Evolutionary conservation across 2,329 filamentous ascomycete genomes (phyloP), one percentile per base, ranked within the genome.

Genomic region (Neonectria sp.): DNA sequence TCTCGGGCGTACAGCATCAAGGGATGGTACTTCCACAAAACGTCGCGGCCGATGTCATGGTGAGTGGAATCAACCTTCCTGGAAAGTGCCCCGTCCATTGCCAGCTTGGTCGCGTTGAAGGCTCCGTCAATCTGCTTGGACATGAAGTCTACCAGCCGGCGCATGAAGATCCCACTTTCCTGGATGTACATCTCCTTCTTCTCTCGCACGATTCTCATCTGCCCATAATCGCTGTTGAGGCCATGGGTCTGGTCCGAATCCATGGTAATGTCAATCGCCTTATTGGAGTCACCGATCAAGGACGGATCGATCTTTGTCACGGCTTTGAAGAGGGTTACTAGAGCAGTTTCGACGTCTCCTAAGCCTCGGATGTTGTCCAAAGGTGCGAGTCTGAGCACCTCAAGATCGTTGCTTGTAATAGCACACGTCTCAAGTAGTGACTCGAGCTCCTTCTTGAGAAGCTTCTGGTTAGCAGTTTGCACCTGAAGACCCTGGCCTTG

Each of bases 401-500:
- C 90, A 17, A 99, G 87, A 51, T 83, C 82, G 69, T 95, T 91
- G 46, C 89, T 85, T 5, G 94, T 95, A 64, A 98, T 97, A 12
- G 95, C 95, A 62, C 97, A 95, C 0, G 94, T 98, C 72, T 95
- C 91, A 27, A 99, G 87, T n/a, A 98, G 85, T 37, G 92, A 93
- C 78, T 97, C 91, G 2, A 99, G 87, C 80, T 99, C 96, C 69
- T 92, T 93, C 79, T 95, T 94, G 53, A 99, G 87, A 31, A 97
- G 88, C 79, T 97, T 97, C 79, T 99, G 96, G 75, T 99, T 99
- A 46, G 96, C 94, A 24, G 95, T 95, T 81, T 98, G 96, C 7
- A 99, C 95, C 77, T 99, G 96, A 53, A 99, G 85, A 84, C 96
- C 96, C 82, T 99, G 95, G 7, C 94, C 95, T 81, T 99, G 96